Conservation (phyloP, 179 eudicot species). For the Silene coronaria region DNA sequence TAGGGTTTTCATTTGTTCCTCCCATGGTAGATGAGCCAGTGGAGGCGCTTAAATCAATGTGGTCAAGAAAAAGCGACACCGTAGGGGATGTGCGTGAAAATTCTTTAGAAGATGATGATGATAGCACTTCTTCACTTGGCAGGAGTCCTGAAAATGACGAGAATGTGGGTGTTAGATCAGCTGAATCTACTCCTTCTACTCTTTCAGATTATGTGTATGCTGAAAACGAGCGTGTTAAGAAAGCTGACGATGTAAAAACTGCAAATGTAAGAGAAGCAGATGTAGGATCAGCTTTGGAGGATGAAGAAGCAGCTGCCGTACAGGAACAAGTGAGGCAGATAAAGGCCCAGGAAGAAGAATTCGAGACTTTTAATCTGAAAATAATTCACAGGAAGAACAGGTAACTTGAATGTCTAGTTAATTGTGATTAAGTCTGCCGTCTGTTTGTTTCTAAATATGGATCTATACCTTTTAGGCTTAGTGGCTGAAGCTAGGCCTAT, state of each 20-base stretch:
- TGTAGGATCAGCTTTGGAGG: conserved; percentile 65
- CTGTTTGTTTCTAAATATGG: background rate
- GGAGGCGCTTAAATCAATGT: conserved; percentile 48
- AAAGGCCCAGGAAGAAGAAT: conserved; percentile 95
- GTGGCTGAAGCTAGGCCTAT: conserved; percentile 3
- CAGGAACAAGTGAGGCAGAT: conserved; percentile 99
- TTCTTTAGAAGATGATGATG: conserved; percentile 47
- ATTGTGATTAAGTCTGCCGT: background rate
- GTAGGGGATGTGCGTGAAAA: conserved; percentile 39
- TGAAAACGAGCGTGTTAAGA: conserved; percentile 54
- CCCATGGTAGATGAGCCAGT: conserved; percentile 55
- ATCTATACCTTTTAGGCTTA: conserved; percentile 2
- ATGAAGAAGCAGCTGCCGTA: conserved; percentile 96
- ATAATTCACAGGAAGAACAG: conserved; percentile 93
- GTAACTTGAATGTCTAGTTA: conserved; percentile 24
- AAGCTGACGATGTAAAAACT: conserved; percentile 42
- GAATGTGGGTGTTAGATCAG: conserved; percentile 49
- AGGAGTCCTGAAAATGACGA: conserved; percentile 66
- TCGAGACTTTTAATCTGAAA: conserved; percentile 86
- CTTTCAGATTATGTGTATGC: conserved; percentile 61
- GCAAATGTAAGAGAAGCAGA: conserved; percentile 57
- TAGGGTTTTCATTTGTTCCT: conserved; percentile 80
- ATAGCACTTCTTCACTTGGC: conserved; percentile 59
- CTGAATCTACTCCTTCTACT: conserved; percentile 69
- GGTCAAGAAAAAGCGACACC: conserved; percentile 49